Evolutionary conservation across 768 basidiomycete species (phyloP), one percentile per base, ranked within the genome.

Genomic region (Trametes gibbosa): DNA sequence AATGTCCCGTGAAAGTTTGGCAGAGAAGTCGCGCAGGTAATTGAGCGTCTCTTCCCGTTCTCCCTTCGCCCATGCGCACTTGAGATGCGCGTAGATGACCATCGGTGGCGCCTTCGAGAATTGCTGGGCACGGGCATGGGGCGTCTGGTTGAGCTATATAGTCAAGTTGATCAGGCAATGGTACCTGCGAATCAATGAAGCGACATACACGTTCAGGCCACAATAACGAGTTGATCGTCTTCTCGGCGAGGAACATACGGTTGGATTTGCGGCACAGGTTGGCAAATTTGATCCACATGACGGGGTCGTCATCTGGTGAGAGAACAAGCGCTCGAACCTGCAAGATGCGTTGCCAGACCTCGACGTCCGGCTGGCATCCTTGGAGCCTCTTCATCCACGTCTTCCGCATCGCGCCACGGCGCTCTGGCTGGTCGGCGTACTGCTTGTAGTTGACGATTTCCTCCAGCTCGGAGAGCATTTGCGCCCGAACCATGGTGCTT

Each of bases 321-420:
- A 98, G 79, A 21, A 99, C 95, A 52, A 98, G 80, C 0, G 95
- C 93, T 53, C 97, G 84, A 49, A 99, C 94, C 78, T 98, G 96
- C 9, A 99, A 78, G 53, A 98, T 92, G 19, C 96, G 86, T 71
- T 98, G 97, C 97, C 97, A 99, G 5, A 97, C 94, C 73, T 99
- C 97, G 34, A 98, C 96, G 67, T 98, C 97, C 23, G 93, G 92
- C 69, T 98, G 95, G 73, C 95, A 98, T 1, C 95, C 97, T 76
- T 92, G 89, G 40, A 99, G 92, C 93, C 96, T 82, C 69, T 94
- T 95, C 86, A 96, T 93, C 97, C 97, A 99, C 0, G 96, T 98
- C 74, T 88, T 92, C 48, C 91, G 82, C 79, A 96, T 94, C 2
- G 89, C 86, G 59, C 79, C 80, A 66, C 95, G 95, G n/a, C 95